Base-by-base conservation (phyloP, 441 rosid genomes). In the Populus trichocarpa region DNA sequence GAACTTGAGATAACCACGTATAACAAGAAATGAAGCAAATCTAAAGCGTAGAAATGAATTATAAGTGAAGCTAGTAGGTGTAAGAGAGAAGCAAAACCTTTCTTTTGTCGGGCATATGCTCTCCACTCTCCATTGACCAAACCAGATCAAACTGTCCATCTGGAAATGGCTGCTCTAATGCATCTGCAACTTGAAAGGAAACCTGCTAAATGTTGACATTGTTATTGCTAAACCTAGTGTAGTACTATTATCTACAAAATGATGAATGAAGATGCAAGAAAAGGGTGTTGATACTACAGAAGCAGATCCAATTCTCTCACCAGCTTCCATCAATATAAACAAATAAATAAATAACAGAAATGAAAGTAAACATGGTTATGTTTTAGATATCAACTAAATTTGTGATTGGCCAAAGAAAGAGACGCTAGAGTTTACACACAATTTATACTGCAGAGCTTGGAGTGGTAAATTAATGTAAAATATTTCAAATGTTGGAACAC, bases 111-210 rank as follows among this genome's bases (percentile, higher is more conserved):
- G 98, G 99, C 97, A 95, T 93, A 87, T 93, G 98, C 80, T 95
- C 99, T 80, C 97, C 97, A 50, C 99, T 95, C 87, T 92, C 99
- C 97, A 95, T 95, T 53, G 97, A 93, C 97, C 99, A 95, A 14
- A 93, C 97, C 6, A 92, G 87, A 86, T 95, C 93, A 79, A 95
- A 95, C 64, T 83, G 83, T 1, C 80, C 90, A 79, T 90, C 97
- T 26, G 93, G 89, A 83, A 95, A 95, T 63, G 99, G 97, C 81
- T 95, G 97, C 16, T 88, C 86, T 83, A 95, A 84, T 50, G 97
- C 99, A 85, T 95, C 96, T 69, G 90, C 99, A 74, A 95, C 99
- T 87, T 85, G 92, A 84, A 90, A 92, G 5, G 89, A 84, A 42
- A 81, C 93, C 97, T 92, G 85, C 78, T 25, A 53, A 71, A 50